Base-by-base conservation (phyloP, 306 rosid genomes). In the Rosa chinensis region DNA sequence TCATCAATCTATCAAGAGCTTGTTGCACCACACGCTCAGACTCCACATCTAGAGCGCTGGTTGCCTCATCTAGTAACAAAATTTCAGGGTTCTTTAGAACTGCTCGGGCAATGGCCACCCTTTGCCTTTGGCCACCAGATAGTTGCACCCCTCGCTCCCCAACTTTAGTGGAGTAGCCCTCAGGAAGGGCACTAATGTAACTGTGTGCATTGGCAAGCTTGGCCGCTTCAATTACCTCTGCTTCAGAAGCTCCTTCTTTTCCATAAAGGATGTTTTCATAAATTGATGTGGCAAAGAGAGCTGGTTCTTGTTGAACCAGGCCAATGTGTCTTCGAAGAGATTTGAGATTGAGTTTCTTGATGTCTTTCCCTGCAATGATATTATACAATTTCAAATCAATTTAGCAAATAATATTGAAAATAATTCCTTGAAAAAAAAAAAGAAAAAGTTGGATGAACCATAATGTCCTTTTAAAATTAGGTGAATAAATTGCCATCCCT, bases 121-220 rank as follows among this genome's bases (percentile, higher is more conserved):
- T 85, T 80, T 95, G 99, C 78, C 85, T 82, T 77, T 95, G 98
- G 6, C 99, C 99, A 20, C 99, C 98, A 1, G 98, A 95, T 13
- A 95, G 93, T 81, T 92, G 98, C 45, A 95, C 92, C 8, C 99
- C 98, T 84, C 99, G 53, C 82, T 95, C 99, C 0, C 99, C 99
- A 0, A 95, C 99, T 78, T 89, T 90, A n/a, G 99, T 95, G 9
- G 86, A 86, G 89, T 91, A 95, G n/a, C 98, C 99, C 37, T 91
- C 99, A 4, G 99, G 99, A 58, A 95, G 92, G 5, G 78, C 89
- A 81, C 98, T 92, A 78, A 95, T 90, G 73, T 91, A 92, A 83
- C 39, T 89, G 48, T 95, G 96, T 16, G 99, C 99, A 87, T 91
- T 92, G 49, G 99, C 96, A 23, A 89, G 93, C 85, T 92, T 95